Percentiles rank a stretch among this genome's conserved stretches.
phyloP scores from a whole-genome alignment of 495 filamentous ascomycete genomes.

The Penicillium odoratum region DNA sequence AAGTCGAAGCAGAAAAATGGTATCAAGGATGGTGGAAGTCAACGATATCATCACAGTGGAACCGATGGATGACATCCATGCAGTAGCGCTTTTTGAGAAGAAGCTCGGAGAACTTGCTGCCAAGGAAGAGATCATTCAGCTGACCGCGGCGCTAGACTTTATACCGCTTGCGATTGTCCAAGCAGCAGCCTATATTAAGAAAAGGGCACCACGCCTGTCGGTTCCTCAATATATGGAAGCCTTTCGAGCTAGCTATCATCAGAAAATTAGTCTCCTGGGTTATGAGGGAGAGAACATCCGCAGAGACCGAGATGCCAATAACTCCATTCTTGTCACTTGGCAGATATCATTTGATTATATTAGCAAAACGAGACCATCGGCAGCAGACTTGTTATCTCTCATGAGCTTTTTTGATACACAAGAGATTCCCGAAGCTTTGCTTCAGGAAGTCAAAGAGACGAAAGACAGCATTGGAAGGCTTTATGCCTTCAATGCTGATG shows the following conservation, averaged over 20 bases:
- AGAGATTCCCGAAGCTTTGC: slow-evolving; percentile 10
- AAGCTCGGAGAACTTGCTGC: slow-evolving; percentile 27
- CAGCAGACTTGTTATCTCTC: slow-evolving; percentile 28
- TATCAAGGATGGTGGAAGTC: slow-evolving; percentile 28
- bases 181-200: slow-evolving; percentile 3
- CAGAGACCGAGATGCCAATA: too few species aligned
- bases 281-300: not conserved
- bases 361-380: slow-evolving; percentile 14
- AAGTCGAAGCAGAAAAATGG: slow-evolving; percentile 28
- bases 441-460: too few species aligned
- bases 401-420: slow-evolving; percentile 31
- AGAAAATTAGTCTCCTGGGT: not conserved
- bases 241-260: not conserved
- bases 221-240: not conserved
- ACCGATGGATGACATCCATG: slow-evolving; percentile 33
- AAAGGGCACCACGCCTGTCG: not conserved
- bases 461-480: too few species aligned
- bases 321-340: too few species aligned
- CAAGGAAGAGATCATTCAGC: not conserved
- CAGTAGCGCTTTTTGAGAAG: slow-evolving; percentile 37
- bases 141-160: not conserved
- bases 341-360: slow-evolving; percentile 28
- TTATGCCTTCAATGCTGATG: too few species aligned
- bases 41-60: slow-evolving; percentile 39
- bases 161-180: not conserved